Evolutionary conservation across 768 basidiomycete genomes (phyloP), one percentile per base, ranked within the genome.

Genomic region (Phanerodontia chrysosporium): DNA sequence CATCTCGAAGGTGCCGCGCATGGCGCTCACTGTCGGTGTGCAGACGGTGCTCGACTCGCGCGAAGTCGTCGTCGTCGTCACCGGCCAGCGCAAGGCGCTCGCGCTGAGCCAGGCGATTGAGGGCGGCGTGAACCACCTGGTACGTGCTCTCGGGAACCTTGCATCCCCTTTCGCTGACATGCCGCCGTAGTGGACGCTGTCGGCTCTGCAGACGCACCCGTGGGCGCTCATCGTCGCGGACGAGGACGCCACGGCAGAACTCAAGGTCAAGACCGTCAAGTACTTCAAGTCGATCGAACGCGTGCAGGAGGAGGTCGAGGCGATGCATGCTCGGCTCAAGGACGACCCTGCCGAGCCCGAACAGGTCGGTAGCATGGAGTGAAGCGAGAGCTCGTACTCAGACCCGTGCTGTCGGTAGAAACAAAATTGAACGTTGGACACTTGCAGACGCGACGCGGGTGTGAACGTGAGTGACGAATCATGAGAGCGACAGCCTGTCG

Each of bases 261-360:
- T 94, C 35, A 89, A 85, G 59, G 92, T 94, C 58, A 94, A 93
- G 75, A 93, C 91, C 0, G 91, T 92, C 61, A 91, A 90, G 65
- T 94, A 93, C 75, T 94, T 94, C 77, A 92, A 91, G 69, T 91
- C 89, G 0, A 92, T 94, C 67, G 91, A 94, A 70, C 84, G 82
- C 55, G 91, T 92, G 22, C 91, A 92, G 67, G 87, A 89, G 42
- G 87, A 93, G 68, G 90, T 93, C 25, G 90, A 93, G 71, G 74
- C 74, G 49, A 78, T 75, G 48, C 85, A 85, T 59, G 78, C 70
- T 1, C 78, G 81, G 53, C 71, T 83, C 36, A 78, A 79, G 64
- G 74, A 74, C 60, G 39, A 51, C 55, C 60, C 60, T 3, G n/a
- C 59, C 21, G 59, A 60, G 42, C 59, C 59, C 25, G 66, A 67